A percentile compares a stretch with the other conserved stretches of the same genome.
Evolutionary conservation across 139 green algal genomes (phyloP).

Genomic region (Chlorella vulgaris): DNA sequence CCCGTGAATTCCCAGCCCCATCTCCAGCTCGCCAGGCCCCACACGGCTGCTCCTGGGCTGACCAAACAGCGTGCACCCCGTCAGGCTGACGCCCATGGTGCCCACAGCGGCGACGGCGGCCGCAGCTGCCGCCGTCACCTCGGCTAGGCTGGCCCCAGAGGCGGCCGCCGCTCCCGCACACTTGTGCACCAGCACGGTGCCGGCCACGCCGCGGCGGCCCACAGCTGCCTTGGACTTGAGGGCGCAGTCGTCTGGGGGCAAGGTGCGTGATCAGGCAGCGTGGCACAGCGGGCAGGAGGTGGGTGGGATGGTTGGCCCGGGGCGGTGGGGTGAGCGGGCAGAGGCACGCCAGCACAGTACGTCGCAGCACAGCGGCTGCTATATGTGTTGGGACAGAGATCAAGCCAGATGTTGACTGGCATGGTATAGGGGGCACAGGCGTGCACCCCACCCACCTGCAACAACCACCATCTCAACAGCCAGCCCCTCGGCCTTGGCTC

Average conservation of each 20-base stretch:
- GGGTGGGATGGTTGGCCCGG: too few species aligned
- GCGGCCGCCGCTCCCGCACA: slow-evolving; percentile 80
- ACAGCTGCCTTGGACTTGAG: slow-evolving; percentile 62
- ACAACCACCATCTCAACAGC: slow-evolving; percentile 76
- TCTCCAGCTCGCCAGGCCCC: slow-evolving; percentile 66
- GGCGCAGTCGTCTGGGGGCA: slow-evolving; percentile 77
- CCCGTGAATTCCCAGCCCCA: slow-evolving; percentile 91
- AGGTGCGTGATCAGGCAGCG: neutral
- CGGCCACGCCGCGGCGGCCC: slow-evolving; percentile 84
- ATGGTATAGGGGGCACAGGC: too few species aligned
- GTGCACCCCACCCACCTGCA: slow-evolving; percentile 6
- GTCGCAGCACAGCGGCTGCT: too few species aligned
- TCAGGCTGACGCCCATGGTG: slow-evolving; percentile 76
- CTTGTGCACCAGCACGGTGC: slow-evolving; percentile 89
- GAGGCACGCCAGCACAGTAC: too few species aligned
- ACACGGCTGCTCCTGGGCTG: slow-evolving; percentile 29
- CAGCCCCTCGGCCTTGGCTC: slow-evolving; percentile 74
- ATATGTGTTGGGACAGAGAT: too few species aligned
- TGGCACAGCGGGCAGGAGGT: slow-evolving; percentile 57
- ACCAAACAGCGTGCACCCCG: slow-evolving; percentile 74
- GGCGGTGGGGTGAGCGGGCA: too few species aligned
- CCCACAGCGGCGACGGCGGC: slow-evolving; percentile 46
- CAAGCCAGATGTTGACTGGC: too few species aligned
- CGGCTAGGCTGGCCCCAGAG: slow-evolving; percentile 53
- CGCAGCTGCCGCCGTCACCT: slow-evolving; percentile 59